A percentile compares a stretch with the other conserved stretches of the same genome.
Conservation (phyloP, 1,284 basidiomycete species). For the Phellopilus nigrolimitatus region DNA sequence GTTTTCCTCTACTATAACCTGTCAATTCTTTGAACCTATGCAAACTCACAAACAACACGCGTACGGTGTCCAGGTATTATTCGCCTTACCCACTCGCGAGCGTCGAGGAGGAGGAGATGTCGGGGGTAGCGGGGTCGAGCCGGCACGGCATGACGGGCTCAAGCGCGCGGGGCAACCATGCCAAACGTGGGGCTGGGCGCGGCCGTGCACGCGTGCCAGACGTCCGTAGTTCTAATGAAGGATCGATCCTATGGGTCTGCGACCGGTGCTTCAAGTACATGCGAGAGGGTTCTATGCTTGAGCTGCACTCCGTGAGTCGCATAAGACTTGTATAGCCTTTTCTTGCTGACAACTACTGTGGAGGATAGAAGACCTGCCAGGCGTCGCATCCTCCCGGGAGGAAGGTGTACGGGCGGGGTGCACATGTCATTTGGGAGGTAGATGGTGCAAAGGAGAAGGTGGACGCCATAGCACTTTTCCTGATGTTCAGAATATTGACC, state of each 20-base stretch:
- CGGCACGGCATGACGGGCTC: background rate
- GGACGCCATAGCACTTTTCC: constrained; percentile 22
- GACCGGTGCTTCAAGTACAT: constrained; percentile 98
- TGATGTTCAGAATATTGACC: constrained; percentile 3
- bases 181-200: constrained; percentile 4
- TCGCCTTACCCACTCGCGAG: constrained; percentile 35
- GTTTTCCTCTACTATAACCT: constrained; percentile 26
- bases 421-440: constrained; percentile 93
- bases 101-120: constrained; percentile 23
- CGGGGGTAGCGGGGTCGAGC: background rate
- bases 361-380: constrained; percentile 62
- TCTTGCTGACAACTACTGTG: constrained; percentile 19
- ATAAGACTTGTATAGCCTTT: constrained; percentile 1
- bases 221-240: constrained; percentile 34
- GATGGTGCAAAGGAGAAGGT: constrained; percentile 87
- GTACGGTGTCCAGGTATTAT: constrained; percentile 32
- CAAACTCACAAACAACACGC: background rate
- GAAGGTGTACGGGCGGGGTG: constrained; percentile 88
- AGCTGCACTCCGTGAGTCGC: constrained; percentile 64
- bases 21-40: background rate
- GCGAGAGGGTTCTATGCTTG: constrained; percentile 67
- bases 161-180: background rate
- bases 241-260: constrained; percentile 73
- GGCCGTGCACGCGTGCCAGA: constrained; percentile 1
- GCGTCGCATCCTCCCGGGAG: constrained; percentile 79